Conservation (phyloP, 768 basidiomycete genomes). For the Tylopilus vinaceipallidus region DNA sequence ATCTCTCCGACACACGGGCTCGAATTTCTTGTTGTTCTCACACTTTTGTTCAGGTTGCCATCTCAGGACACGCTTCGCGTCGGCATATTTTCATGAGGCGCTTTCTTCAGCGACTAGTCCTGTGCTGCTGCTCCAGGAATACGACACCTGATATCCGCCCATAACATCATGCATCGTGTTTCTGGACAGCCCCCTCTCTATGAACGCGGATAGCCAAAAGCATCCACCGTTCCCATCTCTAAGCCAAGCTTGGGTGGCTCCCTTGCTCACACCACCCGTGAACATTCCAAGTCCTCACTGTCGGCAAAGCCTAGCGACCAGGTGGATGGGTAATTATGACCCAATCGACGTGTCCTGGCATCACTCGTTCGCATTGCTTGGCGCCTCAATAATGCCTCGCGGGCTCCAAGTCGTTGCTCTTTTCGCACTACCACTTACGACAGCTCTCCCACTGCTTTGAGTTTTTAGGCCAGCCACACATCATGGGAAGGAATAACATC, state of each 20-base stretch:
- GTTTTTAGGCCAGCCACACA: slow-evolving; percentile 14
- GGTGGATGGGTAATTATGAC: background rate
- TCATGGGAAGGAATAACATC: slow-evolving; percentile 22
- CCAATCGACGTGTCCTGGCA: background rate
- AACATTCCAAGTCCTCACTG: background rate
- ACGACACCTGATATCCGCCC: background rate
- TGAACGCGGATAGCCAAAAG: background rate
- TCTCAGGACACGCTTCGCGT: slow-evolving; percentile 3
- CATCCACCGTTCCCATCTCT: background rate
- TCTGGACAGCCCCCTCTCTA: slow-evolving; percentile 3
- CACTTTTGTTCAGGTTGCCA: slow-evolving; percentile 19
- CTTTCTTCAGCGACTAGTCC: background rate
- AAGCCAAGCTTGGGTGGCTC: background rate
- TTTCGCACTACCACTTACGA: slow-evolving; percentile 18
- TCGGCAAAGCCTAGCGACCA: background rate
- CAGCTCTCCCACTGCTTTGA: slow-evolving; percentile 15
- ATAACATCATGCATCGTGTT: slow-evolving; percentile 6
- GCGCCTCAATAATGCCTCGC: background rate
- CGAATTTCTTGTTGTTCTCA: slow-evolving; percentile 14
- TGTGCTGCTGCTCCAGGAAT: background rate
- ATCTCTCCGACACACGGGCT: no score
- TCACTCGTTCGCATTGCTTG: background rate
- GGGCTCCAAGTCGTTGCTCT: background rate
- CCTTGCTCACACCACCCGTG: background rate
- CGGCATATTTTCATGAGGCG: background rate